Conservation (phyloP, 352 stramenopile genomes). For the Phytophthora palmivora region DNA sequence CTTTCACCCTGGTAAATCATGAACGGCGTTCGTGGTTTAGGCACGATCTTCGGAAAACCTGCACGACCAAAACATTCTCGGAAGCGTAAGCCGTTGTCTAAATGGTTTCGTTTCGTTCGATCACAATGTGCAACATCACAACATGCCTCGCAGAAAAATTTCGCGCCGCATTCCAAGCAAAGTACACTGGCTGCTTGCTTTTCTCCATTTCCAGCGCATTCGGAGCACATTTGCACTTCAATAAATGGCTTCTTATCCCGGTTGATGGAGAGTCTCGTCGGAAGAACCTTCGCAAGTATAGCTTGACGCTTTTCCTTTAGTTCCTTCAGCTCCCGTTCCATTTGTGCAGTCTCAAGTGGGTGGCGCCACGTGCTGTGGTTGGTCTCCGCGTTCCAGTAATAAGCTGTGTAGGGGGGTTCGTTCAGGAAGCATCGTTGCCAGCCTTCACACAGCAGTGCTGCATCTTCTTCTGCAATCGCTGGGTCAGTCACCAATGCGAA, state of each 20-base stretch:
- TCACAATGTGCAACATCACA: slow-evolving; percentile 54
- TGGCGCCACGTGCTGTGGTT: slow-evolving; percentile 67
- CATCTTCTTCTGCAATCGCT: slow-evolving; percentile 20
- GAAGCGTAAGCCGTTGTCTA: slow-evolving; percentile 47
- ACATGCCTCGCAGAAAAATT: slow-evolving; percentile 58
- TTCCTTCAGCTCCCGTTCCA: slow-evolving; percentile 45
- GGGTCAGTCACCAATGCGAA: slow-evolving; percentile 46
- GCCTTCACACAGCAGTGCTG: slow-evolving; percentile 42
- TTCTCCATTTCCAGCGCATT: slow-evolving; percentile 24
- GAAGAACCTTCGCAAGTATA: slow-evolving; percentile 47
- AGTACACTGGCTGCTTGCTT: slow-evolving; percentile 33
- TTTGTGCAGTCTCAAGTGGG: slow-evolving; percentile 52
- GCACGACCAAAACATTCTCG: slow-evolving; percentile 38
- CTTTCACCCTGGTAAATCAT: slow-evolving; percentile 40
- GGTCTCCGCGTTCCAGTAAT: slow-evolving; percentile 71
- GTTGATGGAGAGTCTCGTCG: slow-evolving; percentile 55
- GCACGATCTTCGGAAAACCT: slow-evolving; percentile 42
- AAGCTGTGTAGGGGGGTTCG: slow-evolving; percentile 64
- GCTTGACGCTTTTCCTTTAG: slow-evolving; percentile 38
- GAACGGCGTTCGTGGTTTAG: slow-evolving; percentile 24
- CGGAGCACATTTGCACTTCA: slow-evolving; percentile 14
- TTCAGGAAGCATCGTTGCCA: slow-evolving; percentile 66
- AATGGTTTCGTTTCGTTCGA: slow-evolving; percentile 35
- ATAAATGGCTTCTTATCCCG: slow-evolving; percentile 19
- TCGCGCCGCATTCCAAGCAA: slow-evolving; percentile 45